Conservation (phyloP, 2,329 filamentous ascomycete species). For the Fusarium sarcochroum region DNA sequence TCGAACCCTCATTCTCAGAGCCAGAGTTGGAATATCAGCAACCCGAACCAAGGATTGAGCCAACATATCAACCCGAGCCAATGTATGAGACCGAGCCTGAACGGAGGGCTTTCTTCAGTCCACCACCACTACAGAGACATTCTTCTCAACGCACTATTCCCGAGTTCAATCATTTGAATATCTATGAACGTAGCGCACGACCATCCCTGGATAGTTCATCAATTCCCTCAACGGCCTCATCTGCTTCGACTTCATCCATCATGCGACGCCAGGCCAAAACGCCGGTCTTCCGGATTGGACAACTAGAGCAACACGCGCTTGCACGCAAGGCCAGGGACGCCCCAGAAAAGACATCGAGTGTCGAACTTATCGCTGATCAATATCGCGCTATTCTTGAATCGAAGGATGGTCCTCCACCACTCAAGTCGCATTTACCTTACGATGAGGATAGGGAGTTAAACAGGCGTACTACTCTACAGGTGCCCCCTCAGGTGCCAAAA, state of each 20-base stretch:
- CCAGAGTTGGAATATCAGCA: conserved; percentile 15
- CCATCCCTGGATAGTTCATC: conserved; percentile 48
- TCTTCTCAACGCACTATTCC: conserved; percentile 43
- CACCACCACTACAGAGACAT: conserved; percentile 26
- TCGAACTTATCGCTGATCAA: conserved; percentile 65
- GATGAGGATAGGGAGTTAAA: conserved; percentile 16
- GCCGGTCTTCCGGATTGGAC: conserved; percentile 64
- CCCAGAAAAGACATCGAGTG: conserved; percentile 57
- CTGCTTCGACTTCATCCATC: conserved; percentile 48
- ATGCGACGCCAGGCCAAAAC: conserved; percentile 66
- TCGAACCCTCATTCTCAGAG: conserved; percentile 38
- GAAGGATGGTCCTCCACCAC: conserved; percentile 53
- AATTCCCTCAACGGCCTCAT: conserved; percentile 55
- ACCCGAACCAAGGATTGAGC: conserved; percentile 19
- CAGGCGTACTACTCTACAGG: conserved; percentile 31
- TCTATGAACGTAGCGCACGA: conserved; percentile 37
- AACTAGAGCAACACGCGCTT: conserved; percentile 58
- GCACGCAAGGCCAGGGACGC: conserved; percentile 40
- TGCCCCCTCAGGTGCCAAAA: conserved; percentile 27
- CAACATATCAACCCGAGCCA: conserved; percentile 9
- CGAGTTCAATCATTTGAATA: conserved; percentile 46
- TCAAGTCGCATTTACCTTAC: conserved; percentile 49
- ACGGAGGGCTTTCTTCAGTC: conserved; percentile 30
- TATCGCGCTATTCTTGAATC: conserved; percentile 63
- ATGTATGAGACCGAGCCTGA: conserved; percentile 15